Base-by-base conservation (phyloP, 495 filamentous ascomycete genomes). In the Elaphomyces granulatus region DNA sequence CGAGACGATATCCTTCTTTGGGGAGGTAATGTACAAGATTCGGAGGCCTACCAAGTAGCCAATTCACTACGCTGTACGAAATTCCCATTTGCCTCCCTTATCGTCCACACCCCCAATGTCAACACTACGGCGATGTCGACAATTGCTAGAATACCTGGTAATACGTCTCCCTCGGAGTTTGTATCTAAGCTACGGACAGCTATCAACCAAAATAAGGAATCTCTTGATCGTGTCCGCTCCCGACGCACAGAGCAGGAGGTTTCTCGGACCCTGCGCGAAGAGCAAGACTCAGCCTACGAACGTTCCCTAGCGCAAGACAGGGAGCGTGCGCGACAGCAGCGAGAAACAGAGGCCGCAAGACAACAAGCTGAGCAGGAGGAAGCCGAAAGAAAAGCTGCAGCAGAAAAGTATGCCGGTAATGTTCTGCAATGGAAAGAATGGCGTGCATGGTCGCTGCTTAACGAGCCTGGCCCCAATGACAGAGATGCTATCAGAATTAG, bases 261-360 rank as follows among this genome's bases (percentile, higher is more conserved):
- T 6, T 74, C 79, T 15, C 71, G 90, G 20, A 81, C 66, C 45
- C 57, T 98, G 16, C 77, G 86, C 3, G 72, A 80, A 38, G 73
- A 90, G 52, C 92, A 96, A 45, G 83, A 94, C 53, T 78, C 74
- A 2, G 90, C 90, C 2, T 98, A 96, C 52, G 88, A 98, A 58
- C 71, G 84, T 42, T 90, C 83, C 0, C 65, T 98, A 36, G 86
- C 87, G 8, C 75, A 76, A 33, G 90, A 98, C 58, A 69, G 87
- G 6, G 86, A 94, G 57, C 76, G 84, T 9, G 78, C 81, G 9
- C 68, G 81, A 15, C 71, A 77, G 50, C 71, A 71, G 49, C 67
- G 72, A 10, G 87, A 93, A 52, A 83, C 77, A 6, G 83, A 81
- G 38, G 81, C 77, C 0, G 77, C 72, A 2, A 70, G 70, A 33